Percentiles rank a stretch among this genome's conserved stretches.
Conservation (phyloP, 2,329 filamentous ascomycete genomes). For the Madurella mycetomatis region DNA sequence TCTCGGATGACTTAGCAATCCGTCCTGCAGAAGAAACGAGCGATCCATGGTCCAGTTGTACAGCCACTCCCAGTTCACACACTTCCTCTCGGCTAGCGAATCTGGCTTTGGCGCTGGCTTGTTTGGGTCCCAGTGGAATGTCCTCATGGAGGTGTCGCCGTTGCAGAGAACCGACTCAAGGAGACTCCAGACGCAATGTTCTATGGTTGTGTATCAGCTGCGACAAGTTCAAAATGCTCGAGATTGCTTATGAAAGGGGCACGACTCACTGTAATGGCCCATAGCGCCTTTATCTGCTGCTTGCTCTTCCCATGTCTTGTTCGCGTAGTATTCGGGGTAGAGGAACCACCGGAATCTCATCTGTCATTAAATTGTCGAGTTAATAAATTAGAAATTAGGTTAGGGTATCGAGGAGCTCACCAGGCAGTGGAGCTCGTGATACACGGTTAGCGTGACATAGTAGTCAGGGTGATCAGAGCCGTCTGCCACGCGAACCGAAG, state of each 20-base stretch:
- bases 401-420: background rate
- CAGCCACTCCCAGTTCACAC: conserved; percentile 13
- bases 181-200: conserved; percentile 12
- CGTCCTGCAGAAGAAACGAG: conserved; percentile 9
- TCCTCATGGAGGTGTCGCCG: conserved; percentile 12
- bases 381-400: background rate
- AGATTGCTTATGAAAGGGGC: background rate
- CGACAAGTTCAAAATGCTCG: too few species aligned
- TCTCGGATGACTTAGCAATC: conserved; percentile 4
- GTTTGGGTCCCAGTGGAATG: conserved; percentile 11
- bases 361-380: background rate
- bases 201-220: background rate
- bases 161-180: conserved; percentile 11
- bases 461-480: conserved; percentile 5
- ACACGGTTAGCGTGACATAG: conserved; percentile 13
- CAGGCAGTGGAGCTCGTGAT: conserved; percentile 13
- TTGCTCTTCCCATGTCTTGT: conserved; percentile 14
- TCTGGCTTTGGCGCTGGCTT: conserved; percentile 7
- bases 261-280: conserved; percentile 7
- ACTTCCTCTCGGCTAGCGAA: conserved; percentile 10
- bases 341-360: conserved; percentile 13
- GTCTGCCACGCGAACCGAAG: conserved; percentile 1
- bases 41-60: conserved; percentile 4
- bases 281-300: background rate
- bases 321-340: conserved; percentile 9